phyloP scores from a whole-genome alignment of 768 basidiomycete genomes.

The Collybia mongolica region DNA sequence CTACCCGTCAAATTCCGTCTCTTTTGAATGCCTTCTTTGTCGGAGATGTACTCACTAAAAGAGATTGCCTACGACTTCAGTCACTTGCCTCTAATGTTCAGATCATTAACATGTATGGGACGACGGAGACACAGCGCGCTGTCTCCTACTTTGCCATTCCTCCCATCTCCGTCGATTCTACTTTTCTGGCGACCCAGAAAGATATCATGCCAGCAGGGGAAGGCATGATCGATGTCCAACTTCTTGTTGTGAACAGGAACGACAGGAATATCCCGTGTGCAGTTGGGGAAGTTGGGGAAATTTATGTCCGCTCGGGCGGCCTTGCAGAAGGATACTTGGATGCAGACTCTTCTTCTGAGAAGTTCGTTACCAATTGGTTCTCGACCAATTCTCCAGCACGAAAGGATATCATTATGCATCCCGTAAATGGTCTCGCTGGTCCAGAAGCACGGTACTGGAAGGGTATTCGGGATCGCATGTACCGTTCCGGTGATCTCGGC shows the following conservation, averaged over 20 bases:
- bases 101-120: conserved; percentile 99
- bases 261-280: conserved; percentile 86
- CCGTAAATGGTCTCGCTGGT: conserved; percentile 51
- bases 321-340: conserved; percentile 95
- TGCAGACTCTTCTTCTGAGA: conserved; percentile 75
- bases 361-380: conserved; percentile 97
- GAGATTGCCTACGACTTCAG: conserved; percentile 94
- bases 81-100: conserved; percentile 87
- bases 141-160: conserved; percentile 97
- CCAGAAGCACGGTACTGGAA: conserved; percentile 87
- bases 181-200: conserved; percentile 92
- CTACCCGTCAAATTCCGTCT: conserved; percentile 84
- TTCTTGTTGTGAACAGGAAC: conserved; percentile 90
- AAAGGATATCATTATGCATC: conserved; percentile 73
- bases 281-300: conserved; percentile 96
- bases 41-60: conserved; percentile 97
- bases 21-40: conserved; percentile 95
- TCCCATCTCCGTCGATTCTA: conserved; percentile 75
- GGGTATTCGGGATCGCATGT: conserved; percentile 96
- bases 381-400: conserved; percentile 42
- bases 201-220: conserved; percentile 97
- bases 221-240: conserved; percentile 97
- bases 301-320: conserved; percentile 96
- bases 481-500: conserved; percentile 94
- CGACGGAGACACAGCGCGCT: conserved; percentile 98